These are phyloP conservation scores for Dichotomopilus funicola DNA, from an alignment of 2,329 filamentous ascomycete species.

Conservation along the genomic window DNA sequence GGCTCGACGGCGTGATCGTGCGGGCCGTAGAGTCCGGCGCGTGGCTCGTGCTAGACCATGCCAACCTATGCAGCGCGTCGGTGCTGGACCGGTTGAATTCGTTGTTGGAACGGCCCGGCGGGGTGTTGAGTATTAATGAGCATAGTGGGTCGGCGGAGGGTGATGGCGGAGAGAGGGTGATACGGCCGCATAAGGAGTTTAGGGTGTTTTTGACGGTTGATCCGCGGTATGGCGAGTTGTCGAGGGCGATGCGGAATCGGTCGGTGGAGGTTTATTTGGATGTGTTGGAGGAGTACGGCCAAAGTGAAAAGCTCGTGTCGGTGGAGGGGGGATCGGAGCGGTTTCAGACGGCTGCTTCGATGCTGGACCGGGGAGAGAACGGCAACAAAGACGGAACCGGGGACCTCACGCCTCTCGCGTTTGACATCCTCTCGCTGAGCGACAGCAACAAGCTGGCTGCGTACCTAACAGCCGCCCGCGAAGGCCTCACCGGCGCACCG, in stretches of 20 bases:
- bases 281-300: constrained; percentile 28
- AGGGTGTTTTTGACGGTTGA: constrained; percentile 92
- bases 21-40: constrained; percentile 78
- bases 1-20: constrained; percentile 89
- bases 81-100: constrained; percentile 94
- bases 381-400: constrained; percentile 24
- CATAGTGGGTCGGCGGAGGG: constrained; percentile 58
- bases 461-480: constrained; percentile 18
- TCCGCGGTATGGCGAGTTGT: constrained; percentile 84
- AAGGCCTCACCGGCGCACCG: constrained; percentile 9
- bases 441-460: constrained; percentile 37
- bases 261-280: constrained; percentile 82
- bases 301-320: constrained; percentile 36
- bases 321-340: constrained; percentile 46
- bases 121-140: constrained; percentile 85
- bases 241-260: constrained; percentile 92
- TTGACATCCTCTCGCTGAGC: constrained; percentile 42
- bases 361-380: constrained; percentile 17
- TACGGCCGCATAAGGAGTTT: constrained; percentile 80
- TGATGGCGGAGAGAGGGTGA: constrained; percentile 71
- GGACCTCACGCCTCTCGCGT: constrained; percentile 33
- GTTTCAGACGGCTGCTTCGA: constrained; percentile 35
- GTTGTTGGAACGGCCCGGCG: constrained; percentile 75
- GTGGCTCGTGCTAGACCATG: constrained; percentile 95
- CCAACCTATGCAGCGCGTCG: constrained; percentile 91